Evolutionary conservation across 768 basidiomycete species (phyloP), one percentile per base, ranked within the genome.

Genomic region (Lentinula sp.): DNA sequence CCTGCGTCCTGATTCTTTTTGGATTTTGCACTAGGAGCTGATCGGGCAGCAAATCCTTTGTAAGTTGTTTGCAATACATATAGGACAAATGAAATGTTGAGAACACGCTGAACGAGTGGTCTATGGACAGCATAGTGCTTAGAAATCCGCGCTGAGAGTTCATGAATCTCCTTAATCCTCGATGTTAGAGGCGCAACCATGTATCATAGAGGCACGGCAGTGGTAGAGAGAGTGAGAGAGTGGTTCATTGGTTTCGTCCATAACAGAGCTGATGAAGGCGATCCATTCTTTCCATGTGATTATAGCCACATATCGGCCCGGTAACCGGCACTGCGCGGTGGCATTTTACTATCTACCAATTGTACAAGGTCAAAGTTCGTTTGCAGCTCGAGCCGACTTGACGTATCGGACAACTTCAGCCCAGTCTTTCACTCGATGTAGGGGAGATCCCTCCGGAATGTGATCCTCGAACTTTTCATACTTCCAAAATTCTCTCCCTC

Each of bases 21-120:
- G 50, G 70, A 61, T 4, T 28, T n/a, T n/a, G 35, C 1, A 16
- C 61, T 39, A n/a, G 70, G 65, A 45, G 67, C 62, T 23, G 81
- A 73, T 43, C 80, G 74, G 3, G 79, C 77, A 2, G 80, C 77
- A 31, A 93, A 68, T 3, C 84, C 78, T 54, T 77, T 73, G 67
- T 86, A 89, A 10, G 90, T 85, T 0, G 85, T 74, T 4, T 80
- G 74, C 23, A 95, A 74, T 48, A 87, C 85, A 70, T 94, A 91
- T 43, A 86, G 57, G 6, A 90, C 82, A 68, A 94, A 93, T 6
- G 80, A 77, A 23, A 79, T 67, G 50, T 87, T 94, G 18, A 96
- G 76, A 32, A 80, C 63, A 45, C 85, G 84, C 71, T 95, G 93
- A 52, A 95, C 76, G 42, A 81, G 66, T 3, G 91, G 90, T 4